Base-by-base conservation (phyloP, 2,329 filamentous ascomycete species). In the Helicocarpus griseus region DNA sequence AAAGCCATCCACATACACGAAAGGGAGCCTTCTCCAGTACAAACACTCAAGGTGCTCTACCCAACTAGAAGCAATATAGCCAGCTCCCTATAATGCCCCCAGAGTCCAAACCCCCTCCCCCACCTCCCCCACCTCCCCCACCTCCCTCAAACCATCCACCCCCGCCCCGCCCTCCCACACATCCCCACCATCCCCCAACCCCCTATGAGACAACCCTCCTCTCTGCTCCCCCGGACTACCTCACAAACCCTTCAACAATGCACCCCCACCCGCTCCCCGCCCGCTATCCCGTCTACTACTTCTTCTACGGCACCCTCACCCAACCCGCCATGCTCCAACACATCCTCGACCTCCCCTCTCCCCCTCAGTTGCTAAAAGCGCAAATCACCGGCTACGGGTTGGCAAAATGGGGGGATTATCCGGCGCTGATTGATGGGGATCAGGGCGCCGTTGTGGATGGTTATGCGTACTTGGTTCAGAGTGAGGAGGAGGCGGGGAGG, bases 291-390 rank as follows among this genome's bases (percentile, higher is more conserved):
- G 40, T 17, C 21, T 19, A 26, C 28, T 56, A 53, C 41, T 57
- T 55, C 45, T 56, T 50, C 53, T 54, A 56, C 49, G 54, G 54
- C 43, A 54, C 53, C 7, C 22, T 55, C 6, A 48, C 44, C 17
- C 38, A 49, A n/a, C 39, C 50, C 14, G 28, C 31, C 28, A 53
- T 46, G 36, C 33, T 56, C 17, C 17, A 31, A 21, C 35, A 38
- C 7, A 52, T 55, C 19, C 39, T 57, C 21, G 35, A 48, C 28
- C 35, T 52, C 2, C 2, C 7, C 31, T 33, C 28, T n/a, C 7
- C 29, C 2, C 45, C 50, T 2, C 17, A 31, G 7, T 48, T 39
- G n/a, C 26, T 7, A 19, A 35, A n/a, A 2, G 53, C 41, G 6
- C 39, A 45, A 9, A 54, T 56, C 7, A 26, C 36, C 24, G 53